phyloP scores from a whole-genome alignment of 345 rosid species.

The Isatis tinctoria region DNA sequence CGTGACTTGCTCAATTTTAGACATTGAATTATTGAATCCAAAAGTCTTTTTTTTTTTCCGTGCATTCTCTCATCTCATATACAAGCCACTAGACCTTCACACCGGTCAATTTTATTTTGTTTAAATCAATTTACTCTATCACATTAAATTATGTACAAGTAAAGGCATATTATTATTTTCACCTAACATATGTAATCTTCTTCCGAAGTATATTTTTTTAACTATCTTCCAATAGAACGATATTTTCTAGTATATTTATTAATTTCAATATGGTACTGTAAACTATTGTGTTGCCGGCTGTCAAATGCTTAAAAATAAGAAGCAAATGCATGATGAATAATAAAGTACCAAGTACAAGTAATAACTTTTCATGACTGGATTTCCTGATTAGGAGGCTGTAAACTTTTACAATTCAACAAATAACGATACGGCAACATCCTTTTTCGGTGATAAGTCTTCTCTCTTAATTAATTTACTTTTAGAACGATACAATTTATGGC shows the following conservation, averaged over 20 bases:
- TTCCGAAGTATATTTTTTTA: background rate
- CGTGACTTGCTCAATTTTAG: constrained; percentile 34
- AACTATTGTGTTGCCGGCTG: constrained; percentile 14
- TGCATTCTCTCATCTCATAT: background rate
- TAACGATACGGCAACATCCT: constrained; percentile 17
- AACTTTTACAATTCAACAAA: constrained; percentile 31
- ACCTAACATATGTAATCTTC: background rate
- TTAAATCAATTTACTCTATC: background rate
- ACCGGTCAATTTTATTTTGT: background rate
- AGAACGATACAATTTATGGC: constrained; percentile 2
- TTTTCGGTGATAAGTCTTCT: constrained; percentile 23
- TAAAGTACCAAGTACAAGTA: constrained; percentile 29
- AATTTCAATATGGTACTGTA: background rate
- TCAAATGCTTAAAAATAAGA: constrained; percentile 25
- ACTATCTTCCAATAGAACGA: background rate
- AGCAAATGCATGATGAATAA: constrained; percentile 14
- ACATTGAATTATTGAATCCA: constrained; percentile 23
- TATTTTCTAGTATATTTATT: background rate
- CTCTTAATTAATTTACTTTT: constrained; percentile 11
- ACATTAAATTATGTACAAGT: background rate
- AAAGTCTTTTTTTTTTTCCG: background rate
- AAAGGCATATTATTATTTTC: background rate
- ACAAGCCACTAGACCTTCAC: background rate
- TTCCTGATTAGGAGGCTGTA: constrained; percentile 31
- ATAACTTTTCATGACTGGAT: constrained; percentile 14